Base-by-base conservation (phyloP, 345 rosid species). In the Firmiana major region DNA sequence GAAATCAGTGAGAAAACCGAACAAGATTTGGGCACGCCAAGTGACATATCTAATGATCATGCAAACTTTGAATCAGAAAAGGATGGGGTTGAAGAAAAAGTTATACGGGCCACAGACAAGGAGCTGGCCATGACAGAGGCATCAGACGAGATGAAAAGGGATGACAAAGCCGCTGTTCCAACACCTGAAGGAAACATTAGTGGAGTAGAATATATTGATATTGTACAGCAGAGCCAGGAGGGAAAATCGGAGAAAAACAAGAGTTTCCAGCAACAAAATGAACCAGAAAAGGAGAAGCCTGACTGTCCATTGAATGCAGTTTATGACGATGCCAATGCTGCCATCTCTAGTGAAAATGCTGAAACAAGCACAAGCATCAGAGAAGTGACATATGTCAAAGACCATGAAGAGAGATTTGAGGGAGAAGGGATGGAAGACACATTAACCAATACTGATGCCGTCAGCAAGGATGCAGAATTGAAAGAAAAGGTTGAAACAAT, bases 221-320 rank as follows among this genome's bases (percentile, higher is more conserved):
- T 60, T 6, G n/a, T 62, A 31, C 17, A 62, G 66, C n/a, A 13
- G 10, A 62, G 42, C n/a, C 66, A 62, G n/a, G n/a, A 31, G n/a
- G 66, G 42, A 62, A 62, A 13, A 28, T 17, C 0, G 21, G 66
- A 28, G 9, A 15, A 31, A 60, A 60, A 40, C 42, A 67, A 67
- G 9, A 67, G 72, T 36, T 67, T 28, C 74, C 74, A 69, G 59
- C 24, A 49, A 31, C 36, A 48, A 28, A 70, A 70, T 70, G 59
- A 70, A 49, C 59, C 16, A 2, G 60, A 70, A 70, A 70, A 28
- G 17, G 59, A 70, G 17, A 28, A 17, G 43, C 9, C 43, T 70
- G 15, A 7, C 28, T 28, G 60, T 19, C 74, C 59, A 5, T 17
- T 70, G 22, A 70, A 49, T 49, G 57, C 19, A 26, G 73, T 69